Conservation (phyloP, 257 asterid genomes). For the Salvia rosmarinus region DNA sequence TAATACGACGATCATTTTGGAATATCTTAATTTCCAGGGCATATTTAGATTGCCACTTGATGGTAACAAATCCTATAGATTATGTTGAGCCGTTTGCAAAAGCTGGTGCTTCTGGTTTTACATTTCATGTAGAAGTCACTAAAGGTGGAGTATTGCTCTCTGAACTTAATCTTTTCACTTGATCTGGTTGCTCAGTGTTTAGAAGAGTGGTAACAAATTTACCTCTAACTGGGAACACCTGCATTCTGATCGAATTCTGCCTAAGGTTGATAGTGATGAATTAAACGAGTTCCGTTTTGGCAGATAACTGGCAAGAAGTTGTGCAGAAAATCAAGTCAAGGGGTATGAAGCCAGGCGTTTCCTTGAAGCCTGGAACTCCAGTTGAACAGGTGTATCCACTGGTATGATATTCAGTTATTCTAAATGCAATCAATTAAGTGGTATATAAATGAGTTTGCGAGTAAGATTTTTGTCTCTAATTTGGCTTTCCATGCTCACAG, state of each 20-base stretch:
- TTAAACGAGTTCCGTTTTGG: not conserved
- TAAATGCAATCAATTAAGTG: not conserved
- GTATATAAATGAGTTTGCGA: not conserved
- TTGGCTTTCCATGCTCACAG: constrained; percentile 36
- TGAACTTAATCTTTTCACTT: not conserved
- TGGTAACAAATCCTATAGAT: constrained; percentile 20
- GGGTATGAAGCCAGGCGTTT: constrained; percentile 88
- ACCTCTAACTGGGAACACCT: not conserved
- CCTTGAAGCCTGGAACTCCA: constrained; percentile 88
- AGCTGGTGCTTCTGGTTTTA: constrained; percentile 19
- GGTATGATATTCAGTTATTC: constrained; percentile 43
- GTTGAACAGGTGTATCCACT: constrained; percentile 82
- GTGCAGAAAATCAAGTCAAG: constrained; percentile 69
- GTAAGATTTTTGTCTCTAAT: not conserved
- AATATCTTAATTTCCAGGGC: constrained; percentile 9
- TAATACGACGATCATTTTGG: not conserved
- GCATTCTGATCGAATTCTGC: not conserved
- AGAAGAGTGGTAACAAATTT: not conserved
- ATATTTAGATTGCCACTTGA: constrained; percentile 14
- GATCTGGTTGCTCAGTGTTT: not conserved
- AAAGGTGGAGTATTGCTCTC: constrained; percentile 23
- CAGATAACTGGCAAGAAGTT: constrained; percentile 94
- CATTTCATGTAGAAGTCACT: constrained; percentile 12
- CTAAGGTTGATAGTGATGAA: constrained; percentile 18
- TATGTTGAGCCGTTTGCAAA: constrained; percentile 5